Evolutionary conservation across 2,329 filamentous ascomycete genomes (phyloP), one percentile per base, ranked within the genome.

Genomic region (Coniochaeta sp.): DNA sequence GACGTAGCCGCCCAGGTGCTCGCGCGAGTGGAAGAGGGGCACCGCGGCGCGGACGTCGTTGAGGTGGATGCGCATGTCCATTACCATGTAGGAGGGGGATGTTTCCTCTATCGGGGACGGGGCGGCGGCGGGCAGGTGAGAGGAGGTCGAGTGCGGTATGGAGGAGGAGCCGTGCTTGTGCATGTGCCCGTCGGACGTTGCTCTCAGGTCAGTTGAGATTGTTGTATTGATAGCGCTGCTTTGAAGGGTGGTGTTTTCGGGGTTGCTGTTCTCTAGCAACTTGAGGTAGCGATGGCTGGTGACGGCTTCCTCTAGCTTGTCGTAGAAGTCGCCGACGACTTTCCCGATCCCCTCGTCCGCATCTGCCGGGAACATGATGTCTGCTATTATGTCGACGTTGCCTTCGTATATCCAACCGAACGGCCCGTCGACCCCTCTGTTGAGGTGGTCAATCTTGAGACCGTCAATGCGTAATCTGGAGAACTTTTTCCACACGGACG

Each of bases 351-450:
- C 90, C 63, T 93, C 92, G 62, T 96, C 90, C 44, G 86, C 85
- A 59, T 98, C 95, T 34, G 87, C 86, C 0, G 95, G 95, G 63
- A 99, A 90, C 86, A 96, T 93, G 65, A 99, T 87, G 69, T 99
- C 95, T 7, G 95, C 90, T 16, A 98, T 88, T 63, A 99, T 96
- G 71, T 99, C 95, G 44, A 99, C 92, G 64, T 95, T 96, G 36
- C 95, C 95, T 74, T 98, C 91, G 66, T 96, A 90, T 59, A 99
- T 99, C 95, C 95, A 99, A 3, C 91, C 93, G 72, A 99, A 97
- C 0, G 93, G 93, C 0, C 95, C 95, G 63, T 95, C 87, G 19
- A 96, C 91, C 26, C 93, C 93, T 47, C 92, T 86, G 71, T 99
- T 99, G 11, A 99, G 81, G 72, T 99, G 95, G 68, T 98, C 95